phyloP scores from a whole-genome alignment of 2,329 filamentous ascomycete genomes.

The Alternaria burnsii region DNA sequence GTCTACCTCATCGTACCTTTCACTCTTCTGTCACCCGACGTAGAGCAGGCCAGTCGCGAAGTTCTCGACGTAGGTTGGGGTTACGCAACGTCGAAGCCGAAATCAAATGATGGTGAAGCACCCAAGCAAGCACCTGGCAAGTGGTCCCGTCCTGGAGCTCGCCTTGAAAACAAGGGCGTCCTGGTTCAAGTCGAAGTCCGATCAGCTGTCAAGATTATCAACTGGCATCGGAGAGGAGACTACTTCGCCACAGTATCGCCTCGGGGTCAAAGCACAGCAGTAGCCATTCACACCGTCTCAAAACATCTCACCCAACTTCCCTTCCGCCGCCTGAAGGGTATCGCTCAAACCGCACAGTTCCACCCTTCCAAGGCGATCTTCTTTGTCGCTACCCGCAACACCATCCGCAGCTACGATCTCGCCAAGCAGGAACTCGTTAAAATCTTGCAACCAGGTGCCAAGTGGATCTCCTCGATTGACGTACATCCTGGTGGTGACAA shows the following conservation, averaged over 20 bases:
- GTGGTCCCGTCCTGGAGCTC: constrained; percentile 81
- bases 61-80: constrained; percentile 91
- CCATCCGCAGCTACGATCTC: constrained; percentile 92
- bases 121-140: constrained; percentile 80
- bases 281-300: constrained; percentile 92
- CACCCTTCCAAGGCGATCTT: constrained; percentile 92
- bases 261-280: constrained; percentile 76
- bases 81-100: constrained; percentile 75
- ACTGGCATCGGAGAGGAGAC: constrained; percentile 93
- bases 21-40: constrained; percentile 73
- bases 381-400: constrained; percentile 94
- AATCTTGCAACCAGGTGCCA: constrained; percentile 89
- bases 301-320: constrained; percentile 96
- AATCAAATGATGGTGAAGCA: constrained; percentile 58
- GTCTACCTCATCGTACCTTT: constrained; percentile 81
- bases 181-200: constrained; percentile 82
- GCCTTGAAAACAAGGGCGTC: constrained; percentile 79
- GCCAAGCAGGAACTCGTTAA: constrained; percentile 91
- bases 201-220: constrained; percentile 83
- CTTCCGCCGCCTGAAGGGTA: constrained; percentile 78
- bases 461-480: constrained; percentile 94
- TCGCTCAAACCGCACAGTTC: constrained; percentile 91
- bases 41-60: constrained; percentile 77
- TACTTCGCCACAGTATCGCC: constrained; percentile 94
- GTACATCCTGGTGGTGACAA: constrained; percentile 95